Evolutionary conservation across 345 rosid species (phyloP).

Genomic region (Eucalyptus pauciflora): DNA sequence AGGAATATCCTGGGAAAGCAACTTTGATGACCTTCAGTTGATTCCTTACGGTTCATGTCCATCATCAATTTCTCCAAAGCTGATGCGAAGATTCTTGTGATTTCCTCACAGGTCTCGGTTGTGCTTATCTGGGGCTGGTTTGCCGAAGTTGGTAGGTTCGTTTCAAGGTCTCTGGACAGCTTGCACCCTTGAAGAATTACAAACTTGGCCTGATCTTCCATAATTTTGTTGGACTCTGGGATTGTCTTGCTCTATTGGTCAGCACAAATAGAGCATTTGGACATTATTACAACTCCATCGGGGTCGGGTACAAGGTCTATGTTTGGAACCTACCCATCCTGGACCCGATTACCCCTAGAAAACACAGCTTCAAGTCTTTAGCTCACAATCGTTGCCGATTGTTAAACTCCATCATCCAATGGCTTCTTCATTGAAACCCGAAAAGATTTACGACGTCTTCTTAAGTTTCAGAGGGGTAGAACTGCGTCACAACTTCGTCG

Average conservation of each 20-base stretch:
- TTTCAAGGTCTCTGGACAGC: conserved; percentile 32
- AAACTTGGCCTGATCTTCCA: background rate
- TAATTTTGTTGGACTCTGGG: background rate
- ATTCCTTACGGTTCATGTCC: too few relatives aligned
- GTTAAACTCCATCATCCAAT: too few relatives aligned
- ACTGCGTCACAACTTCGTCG: accelerated
- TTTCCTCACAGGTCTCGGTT: conserved; percentile 20
- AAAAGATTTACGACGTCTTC: too few relatives aligned
- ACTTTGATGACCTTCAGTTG: too few relatives aligned
- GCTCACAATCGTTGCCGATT: too few relatives aligned
- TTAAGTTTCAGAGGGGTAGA: too few relatives aligned
- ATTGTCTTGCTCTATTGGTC: background rate
- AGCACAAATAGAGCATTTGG: background rate
- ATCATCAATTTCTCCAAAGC: background rate
- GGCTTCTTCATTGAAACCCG: too few relatives aligned
- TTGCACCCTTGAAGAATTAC: conserved; percentile 30
- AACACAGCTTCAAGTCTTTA: too few relatives aligned
- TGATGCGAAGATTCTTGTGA: background rate
- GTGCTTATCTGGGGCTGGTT: conserved; percentile 8
- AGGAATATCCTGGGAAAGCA: too few relatives aligned
- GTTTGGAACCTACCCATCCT: background rate
- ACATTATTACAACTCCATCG: background rate
- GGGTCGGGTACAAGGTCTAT: too few relatives aligned
- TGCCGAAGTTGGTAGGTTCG: conserved; percentile 6
- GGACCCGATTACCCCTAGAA: too few relatives aligned